phyloP scores from a whole-genome alignment of 129 eudicot genomes.

The Helichrysum umbraculigerum region DNA sequence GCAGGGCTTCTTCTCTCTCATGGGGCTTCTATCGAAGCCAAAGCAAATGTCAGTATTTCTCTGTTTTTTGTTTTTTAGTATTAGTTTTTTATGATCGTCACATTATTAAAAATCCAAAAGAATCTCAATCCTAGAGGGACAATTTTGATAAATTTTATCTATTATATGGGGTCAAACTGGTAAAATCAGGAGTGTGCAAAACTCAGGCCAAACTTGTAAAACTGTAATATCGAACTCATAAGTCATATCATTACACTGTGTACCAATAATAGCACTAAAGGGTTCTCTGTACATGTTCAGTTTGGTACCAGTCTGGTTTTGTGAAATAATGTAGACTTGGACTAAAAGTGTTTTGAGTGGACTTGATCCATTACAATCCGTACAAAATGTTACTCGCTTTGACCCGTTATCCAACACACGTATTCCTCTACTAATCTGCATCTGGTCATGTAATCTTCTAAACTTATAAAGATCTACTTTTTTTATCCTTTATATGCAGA shows the following conservation, averaged over 20 bases:
- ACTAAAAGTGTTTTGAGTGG: neutral
- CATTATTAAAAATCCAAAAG: neutral
- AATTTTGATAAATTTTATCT: neutral
- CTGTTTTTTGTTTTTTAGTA: neutral
- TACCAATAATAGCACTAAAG: neutral
- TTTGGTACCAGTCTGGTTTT: neutral
- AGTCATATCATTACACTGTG: neutral
- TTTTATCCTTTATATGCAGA: slow-evolving; percentile 43
- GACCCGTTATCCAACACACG: neutral
- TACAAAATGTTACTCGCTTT: neutral
- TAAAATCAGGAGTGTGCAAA: neutral
- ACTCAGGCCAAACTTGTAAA: neutral
- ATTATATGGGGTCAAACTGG: neutral
- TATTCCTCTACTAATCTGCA: neutral
- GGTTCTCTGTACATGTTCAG: neutral
- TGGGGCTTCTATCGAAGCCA: slow-evolving; percentile 89
- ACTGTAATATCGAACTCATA: neutral
- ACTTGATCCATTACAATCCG: neutral
- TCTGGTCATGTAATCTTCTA: slow-evolving; percentile 3
- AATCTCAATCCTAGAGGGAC: neutral
- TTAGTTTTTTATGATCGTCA: neutral
- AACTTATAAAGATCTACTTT: neutral
- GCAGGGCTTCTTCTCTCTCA: slow-evolving; percentile 76
- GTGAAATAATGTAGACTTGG: neutral
- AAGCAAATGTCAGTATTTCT: slow-evolving; percentile 66